Base-by-base conservation (phyloP, 208 protist species). In the Trypanosomatidae sp. region DNA sequence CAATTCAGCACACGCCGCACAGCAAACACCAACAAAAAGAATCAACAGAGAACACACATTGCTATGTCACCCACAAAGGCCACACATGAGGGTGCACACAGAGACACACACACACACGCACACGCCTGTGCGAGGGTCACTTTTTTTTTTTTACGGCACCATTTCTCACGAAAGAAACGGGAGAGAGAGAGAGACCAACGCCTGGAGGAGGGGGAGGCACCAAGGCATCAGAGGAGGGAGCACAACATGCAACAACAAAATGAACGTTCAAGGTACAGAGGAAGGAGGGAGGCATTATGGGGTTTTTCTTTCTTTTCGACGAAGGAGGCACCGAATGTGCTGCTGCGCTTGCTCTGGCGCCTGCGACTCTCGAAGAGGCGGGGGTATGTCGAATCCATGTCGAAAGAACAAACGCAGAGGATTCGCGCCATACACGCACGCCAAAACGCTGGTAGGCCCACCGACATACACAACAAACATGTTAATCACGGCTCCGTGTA, bases 401-500 rank as follows among this genome's bases (percentile, higher is more conserved):
- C 39, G 39, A 19, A 46, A 46, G 39, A 46, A 39, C 36, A 28
- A 46, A 8, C 60, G 12, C 8, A 15, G 39, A 44, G 60, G 36
- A 65, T 19, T 12, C 22, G 1, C 39, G 1, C 39, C 60, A 28
- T 47, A 22, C 39, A 65, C 60, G 19, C 60, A 17, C 39, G 28
- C 30, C 60, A 25, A 22, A 46, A 25, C 53, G 39, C 70, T 69
- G 41, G n/a, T n/a, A 65, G 22, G 5, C 15, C 25, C 56, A 53
- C 55, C 36, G 12, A 66, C n/a, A 46, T 46, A 53, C 39, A 65
- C 56, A 66, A 66, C 50, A 73, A n/a, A 65, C 55, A 66, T 73
- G 55, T 44, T 25, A 65, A 9, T 15, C 12, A 65, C 39, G 33
- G 36, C 33, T n/a, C 19, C 33, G 60, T 15, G 60, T 65, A 25